A percentile compares a stretch with the other conserved stretches of the same genome.
These are phyloP conservation scores for Botrytis aclada DNA, from an alignment of 2,329 filamentous ascomycete species.

Conservation along the genomic window DNA sequence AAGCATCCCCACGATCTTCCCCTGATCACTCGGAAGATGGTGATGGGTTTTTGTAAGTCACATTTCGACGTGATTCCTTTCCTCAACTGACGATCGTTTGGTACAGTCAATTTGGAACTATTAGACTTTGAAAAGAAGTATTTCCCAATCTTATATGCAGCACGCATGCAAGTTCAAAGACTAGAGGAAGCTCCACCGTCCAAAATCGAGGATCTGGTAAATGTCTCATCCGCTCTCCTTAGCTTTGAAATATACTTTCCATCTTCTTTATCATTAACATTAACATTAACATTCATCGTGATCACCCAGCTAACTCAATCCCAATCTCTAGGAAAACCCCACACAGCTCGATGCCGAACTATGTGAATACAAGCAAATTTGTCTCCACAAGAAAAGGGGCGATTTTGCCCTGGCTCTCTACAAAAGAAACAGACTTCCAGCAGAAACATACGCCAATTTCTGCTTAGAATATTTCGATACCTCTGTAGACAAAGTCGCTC, in stretches of 20 bases:
- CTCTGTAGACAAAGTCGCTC: not conserved
- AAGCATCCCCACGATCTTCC: not conserved
- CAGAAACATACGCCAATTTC: not conserved
- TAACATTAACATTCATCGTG: too few species aligned
- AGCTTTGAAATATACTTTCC: too few species aligned
- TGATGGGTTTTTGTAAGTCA: not conserved
- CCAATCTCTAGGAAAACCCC: rapidly evolving
- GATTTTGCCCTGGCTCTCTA: not conserved
- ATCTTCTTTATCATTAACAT: too few species aligned
- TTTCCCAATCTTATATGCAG: not conserved
- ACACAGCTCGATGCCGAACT: not conserved
- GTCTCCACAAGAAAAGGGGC: not conserved
- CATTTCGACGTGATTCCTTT: not conserved
- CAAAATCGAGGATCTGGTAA: not conserved
- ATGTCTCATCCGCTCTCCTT: not conserved
- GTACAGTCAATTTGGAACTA: not conserved
- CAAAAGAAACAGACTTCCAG: not conserved
- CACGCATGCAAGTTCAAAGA: not conserved
- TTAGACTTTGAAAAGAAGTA: not conserved
- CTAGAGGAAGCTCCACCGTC: too few species aligned
- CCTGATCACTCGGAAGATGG: not conserved
- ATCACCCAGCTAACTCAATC: not conserved
- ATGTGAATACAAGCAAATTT: not conserved
- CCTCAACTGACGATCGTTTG: not conserved
- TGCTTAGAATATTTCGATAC: not conserved